Evolutionary conservation across 176 grass and related monocot species (phyloP).

Genomic region (Triticum dicoccoides): DNA sequence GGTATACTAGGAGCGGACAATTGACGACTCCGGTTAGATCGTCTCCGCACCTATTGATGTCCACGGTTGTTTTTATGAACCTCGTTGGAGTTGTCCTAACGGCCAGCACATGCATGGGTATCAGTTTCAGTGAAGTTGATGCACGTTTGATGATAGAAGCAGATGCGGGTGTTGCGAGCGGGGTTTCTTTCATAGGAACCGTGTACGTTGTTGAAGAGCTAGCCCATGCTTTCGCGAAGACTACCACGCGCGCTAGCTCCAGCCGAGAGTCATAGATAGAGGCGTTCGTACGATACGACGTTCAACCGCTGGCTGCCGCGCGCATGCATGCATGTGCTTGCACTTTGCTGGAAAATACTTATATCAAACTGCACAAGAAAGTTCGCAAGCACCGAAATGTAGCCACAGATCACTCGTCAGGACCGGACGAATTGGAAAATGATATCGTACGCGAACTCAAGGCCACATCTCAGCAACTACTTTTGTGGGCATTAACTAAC

Average conservation of each 20-base stretch:
- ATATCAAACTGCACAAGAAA: neutral
- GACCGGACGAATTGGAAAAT: neutral
- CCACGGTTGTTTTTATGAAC: too few relatives aligned
- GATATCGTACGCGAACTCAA: neutral
- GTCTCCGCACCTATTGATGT: too few relatives aligned
- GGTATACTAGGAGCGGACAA: too few relatives aligned
- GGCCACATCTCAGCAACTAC: neutral
- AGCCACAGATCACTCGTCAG: neutral
- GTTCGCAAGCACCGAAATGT: neutral
- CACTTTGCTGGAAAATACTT: neutral
- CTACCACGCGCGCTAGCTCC: neutral
- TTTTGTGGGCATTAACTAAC: neutral
- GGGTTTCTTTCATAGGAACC: too few relatives aligned
- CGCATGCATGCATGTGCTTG: neutral
- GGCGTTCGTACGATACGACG: neutral
- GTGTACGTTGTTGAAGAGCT: too few relatives aligned
- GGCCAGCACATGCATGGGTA: too few relatives aligned
- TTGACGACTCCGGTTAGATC: too few relatives aligned
- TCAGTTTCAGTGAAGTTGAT: too few relatives aligned
- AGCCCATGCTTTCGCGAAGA: too few relatives aligned
- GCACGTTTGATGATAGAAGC: too few relatives aligned
- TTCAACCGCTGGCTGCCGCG: neutral
- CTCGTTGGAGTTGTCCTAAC: too few relatives aligned
- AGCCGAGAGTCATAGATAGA: neutral
- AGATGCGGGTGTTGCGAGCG: too few relatives aligned